Evolutionary conservation across 148 eudicot genomes (phyloP).

Genomic region (Rhododendron molle): DNA sequence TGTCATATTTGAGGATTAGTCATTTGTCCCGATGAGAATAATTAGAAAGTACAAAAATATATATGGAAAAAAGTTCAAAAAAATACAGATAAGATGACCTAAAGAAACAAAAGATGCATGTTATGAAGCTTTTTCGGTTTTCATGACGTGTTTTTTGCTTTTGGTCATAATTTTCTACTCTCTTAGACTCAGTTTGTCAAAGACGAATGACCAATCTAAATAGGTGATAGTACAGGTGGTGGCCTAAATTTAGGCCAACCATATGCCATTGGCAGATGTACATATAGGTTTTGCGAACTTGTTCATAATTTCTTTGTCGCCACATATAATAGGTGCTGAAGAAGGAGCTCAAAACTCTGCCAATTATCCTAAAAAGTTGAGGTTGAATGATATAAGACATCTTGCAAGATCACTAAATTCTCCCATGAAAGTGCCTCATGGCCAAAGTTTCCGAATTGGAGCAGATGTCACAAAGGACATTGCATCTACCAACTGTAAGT

Average conservation of each 20-base stretch:
- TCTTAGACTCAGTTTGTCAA: not conserved
- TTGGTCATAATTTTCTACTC: not conserved
- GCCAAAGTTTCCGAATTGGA: conserved; percentile 10
- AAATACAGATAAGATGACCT: not conserved
- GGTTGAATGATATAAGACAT: conserved; percentile 36
- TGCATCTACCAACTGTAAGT: conserved; percentile 26
- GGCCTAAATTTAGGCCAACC: not conserved
- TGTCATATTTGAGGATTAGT: not conserved
- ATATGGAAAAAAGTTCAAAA: not conserved
- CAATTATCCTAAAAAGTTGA: conserved; percentile 22
- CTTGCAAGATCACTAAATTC: conserved; percentile 30
- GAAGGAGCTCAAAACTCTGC: conserved; percentile 7
- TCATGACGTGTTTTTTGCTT: not conserved
- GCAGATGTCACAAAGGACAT: not conserved
- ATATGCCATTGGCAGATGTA: not conserved
- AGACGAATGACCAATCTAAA: not conserved
- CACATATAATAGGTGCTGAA: conserved; percentile 5
- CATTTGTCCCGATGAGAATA: not conserved
- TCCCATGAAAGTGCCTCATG: not conserved
- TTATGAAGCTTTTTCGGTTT: not conserved
- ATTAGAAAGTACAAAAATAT: not conserved
- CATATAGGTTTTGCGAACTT: not conserved
- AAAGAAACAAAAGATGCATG: not conserved
- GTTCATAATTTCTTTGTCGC: not conserved
- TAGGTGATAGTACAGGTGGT: not conserved